Conservation (phyloP, 257 asterid species). For the Verbascum thapsus region DNA sequence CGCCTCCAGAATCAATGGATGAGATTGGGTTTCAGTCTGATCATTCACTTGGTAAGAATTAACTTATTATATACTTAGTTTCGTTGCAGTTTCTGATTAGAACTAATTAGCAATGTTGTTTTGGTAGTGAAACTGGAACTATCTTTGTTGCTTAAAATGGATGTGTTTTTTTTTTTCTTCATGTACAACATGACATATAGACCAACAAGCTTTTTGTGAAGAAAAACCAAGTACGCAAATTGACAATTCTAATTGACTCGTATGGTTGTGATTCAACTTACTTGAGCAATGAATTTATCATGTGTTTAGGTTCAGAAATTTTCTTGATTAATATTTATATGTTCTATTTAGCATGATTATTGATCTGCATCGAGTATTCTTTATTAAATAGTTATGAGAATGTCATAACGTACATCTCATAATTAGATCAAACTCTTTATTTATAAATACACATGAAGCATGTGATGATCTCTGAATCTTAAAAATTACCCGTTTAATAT, state of each 20-base stretch:
- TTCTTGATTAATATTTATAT: too few relatives aligned
- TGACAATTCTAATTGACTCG: too few relatives aligned
- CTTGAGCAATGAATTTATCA: not conserved
- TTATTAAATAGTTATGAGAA: too few relatives aligned
- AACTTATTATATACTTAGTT: slow-evolving; percentile 10
- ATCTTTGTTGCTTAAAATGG: slow-evolving; percentile 26
- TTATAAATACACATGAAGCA: too few relatives aligned
- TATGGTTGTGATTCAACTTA: too few relatives aligned
- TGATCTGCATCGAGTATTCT: too few relatives aligned
- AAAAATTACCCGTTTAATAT: too few relatives aligned
- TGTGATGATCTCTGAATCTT: too few relatives aligned
- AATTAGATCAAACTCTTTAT: too few relatives aligned
- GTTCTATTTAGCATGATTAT: too few relatives aligned
- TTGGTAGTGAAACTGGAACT: slow-evolving; percentile 11
- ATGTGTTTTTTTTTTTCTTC: slow-evolving; percentile 25
- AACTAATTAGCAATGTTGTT: too few relatives aligned
- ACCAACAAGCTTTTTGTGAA: slow-evolving; percentile 32
- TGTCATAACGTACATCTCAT: too few relatives aligned
- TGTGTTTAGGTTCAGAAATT: not conserved
- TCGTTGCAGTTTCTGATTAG: slow-evolving; percentile 12
- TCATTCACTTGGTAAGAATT: slow-evolving; percentile 23
- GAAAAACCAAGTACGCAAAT: slow-evolving; percentile 14
- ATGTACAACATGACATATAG: slow-evolving; percentile 30
- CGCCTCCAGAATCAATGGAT: slow-evolving; percentile 42
- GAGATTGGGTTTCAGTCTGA: slow-evolving; percentile 8